Evolutionary conservation across 75 land plant species (phyloP).

Genomic region (Sequoiadendron giganteum): DNA sequence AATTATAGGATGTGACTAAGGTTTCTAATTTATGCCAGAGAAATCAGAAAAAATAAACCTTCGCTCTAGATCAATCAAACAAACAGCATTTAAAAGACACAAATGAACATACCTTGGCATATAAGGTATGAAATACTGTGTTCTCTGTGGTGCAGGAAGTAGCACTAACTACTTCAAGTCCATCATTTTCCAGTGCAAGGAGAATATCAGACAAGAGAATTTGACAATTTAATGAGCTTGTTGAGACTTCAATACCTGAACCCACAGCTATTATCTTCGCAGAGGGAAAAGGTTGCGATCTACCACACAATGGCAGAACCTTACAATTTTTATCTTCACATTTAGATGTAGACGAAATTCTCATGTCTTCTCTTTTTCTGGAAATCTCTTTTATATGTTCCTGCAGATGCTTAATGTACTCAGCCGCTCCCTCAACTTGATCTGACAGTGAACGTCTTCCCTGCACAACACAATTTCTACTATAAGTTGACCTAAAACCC

Average conservation of each 20-base stretch:
- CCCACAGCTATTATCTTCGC: not conserved
- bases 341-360: not conserved
- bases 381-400: not conserved
- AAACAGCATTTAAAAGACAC: not conserved
- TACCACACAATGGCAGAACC: not conserved
- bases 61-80: not conserved
- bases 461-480: too few species aligned
- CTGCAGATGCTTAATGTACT: not conserved
- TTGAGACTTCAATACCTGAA: not conserved
- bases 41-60: not conserved
- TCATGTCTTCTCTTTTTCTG: not conserved
- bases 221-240: not conserved
- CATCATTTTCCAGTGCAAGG: not conserved
- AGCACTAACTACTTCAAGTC: not conserved
- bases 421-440: too few species aligned
- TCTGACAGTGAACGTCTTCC: too few species aligned
- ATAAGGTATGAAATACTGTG: not conserved
- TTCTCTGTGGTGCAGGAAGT: not conserved
- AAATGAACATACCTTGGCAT: not conserved
- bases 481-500: too few species aligned
- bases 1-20: not conserved
- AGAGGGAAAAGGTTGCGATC: not conserved
- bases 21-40: not conserved
- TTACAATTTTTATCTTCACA: not conserved
- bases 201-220: not conserved